A percentile compares a stretch with the other conserved stretches of the same genome.
phyloP scores from a whole-genome alignment of 2,329 filamentous ascomycete genomes.

The Fusarium heterosporum region DNA sequence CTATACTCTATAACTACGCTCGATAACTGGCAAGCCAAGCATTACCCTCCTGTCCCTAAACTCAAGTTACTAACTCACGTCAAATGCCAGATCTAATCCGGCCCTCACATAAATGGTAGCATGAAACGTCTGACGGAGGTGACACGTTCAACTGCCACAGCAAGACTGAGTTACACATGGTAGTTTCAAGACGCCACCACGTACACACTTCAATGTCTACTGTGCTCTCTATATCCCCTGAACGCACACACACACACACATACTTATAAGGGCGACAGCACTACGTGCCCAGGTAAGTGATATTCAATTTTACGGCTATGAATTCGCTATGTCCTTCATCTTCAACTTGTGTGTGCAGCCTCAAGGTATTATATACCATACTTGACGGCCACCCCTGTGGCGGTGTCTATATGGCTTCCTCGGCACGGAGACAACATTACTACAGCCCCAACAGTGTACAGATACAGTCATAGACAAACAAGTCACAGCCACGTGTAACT shows the following conservation, averaged over 20 bases:
- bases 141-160: conserved; percentile 24
- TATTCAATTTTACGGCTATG: no score
- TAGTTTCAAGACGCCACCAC: not conserved
- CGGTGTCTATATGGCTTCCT: not conserved
- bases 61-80: not conserved
- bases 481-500: conserved; percentile 20
- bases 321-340: no score
- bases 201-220: conserved; percentile 4
- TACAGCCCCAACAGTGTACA: not conserved
- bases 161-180: conserved; percentile 23
- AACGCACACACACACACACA: not conserved
- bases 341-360: no score
- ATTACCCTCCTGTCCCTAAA: not conserved
- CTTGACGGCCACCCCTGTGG: not conserved
- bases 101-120: conserved; percentile 3
- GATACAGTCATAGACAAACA: conserved; percentile 1
- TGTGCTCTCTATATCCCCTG: not conserved
- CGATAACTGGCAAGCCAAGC: not conserved
- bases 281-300: no score
- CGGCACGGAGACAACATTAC: not conserved
- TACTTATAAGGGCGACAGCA: no score
- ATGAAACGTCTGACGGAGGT: conserved; percentile 29
- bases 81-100: not conserved
- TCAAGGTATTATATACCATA: not conserved
- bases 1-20: not conserved